A percentile compares a stretch with the other conserved stretches of the same genome.
Conservation (phyloP, 768 basidiomycete species). For the Glaciozyma martinii region DNA sequence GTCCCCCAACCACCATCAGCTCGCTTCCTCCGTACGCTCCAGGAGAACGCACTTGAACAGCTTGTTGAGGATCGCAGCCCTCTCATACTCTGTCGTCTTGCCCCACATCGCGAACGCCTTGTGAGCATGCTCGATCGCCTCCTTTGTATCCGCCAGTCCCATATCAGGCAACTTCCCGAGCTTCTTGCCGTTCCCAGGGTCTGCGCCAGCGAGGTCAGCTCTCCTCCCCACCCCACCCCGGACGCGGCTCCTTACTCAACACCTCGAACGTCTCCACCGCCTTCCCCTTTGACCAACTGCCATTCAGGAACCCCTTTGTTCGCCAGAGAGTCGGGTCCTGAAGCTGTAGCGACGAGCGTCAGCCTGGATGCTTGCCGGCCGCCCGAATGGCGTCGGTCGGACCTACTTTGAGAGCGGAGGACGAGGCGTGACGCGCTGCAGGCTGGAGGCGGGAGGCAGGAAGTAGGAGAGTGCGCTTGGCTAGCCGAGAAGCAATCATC, state of each 20-base stretch:
- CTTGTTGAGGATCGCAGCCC: constrained; percentile 70
- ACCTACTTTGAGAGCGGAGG: too few species aligned
- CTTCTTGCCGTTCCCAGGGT: constrained; percentile 76
- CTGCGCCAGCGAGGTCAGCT: constrained; percentile 42
- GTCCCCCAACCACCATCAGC: neutral
- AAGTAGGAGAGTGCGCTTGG: too few species aligned
- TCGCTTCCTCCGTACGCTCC: neutral
- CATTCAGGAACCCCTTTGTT: constrained; percentile 68
- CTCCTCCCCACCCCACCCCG: neutral
- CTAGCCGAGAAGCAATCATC: too few species aligned
- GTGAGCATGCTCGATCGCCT: constrained; percentile 72
- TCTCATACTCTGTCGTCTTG: constrained; percentile 74
- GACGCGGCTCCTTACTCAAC: constrained; percentile 48
- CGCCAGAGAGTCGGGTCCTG: constrained; percentile 68
- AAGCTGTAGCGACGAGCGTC: constrained; percentile 39
- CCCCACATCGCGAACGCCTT: constrained; percentile 78
- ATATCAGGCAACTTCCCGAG: constrained; percentile 85
- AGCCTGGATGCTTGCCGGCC: too few species aligned
- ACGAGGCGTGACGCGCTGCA: too few species aligned
- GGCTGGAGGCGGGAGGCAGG: too few species aligned
- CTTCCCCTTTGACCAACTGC: constrained; percentile 75
- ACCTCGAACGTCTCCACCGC: constrained; percentile 64
- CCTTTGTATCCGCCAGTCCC: constrained; percentile 69
- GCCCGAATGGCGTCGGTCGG: too few species aligned
- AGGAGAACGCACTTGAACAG: constrained; percentile 46